Base-by-base conservation (phyloP, 108 stramenopile species). In the Pseudonitzschia multistriata region DNA sequence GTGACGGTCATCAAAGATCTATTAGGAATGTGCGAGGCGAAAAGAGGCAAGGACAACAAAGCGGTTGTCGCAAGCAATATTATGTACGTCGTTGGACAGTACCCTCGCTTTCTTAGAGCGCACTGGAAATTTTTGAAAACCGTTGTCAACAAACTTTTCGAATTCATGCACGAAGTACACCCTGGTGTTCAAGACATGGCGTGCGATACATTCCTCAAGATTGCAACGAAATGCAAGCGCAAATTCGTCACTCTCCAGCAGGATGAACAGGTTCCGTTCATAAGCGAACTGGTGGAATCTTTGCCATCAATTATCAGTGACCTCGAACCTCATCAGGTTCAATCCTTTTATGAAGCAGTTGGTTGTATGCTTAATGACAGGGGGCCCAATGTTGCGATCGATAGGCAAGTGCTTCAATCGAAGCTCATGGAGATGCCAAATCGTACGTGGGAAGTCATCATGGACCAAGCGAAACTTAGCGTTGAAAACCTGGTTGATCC, bases 111-210 rank as follows among this genome's bases (percentile, higher is more conserved):
- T 82, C 76, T 99, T 31, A 93, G 94, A 68, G 96, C 96, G 21
- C 99, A 99, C 74, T 99, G 99, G 99, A 99, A 98, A 83, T 99
- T 99, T 76, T 87, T 99, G 27, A 96, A 98, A 79, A 99, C 99
- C n/a, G 99, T 99, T 28, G 98, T 98, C 70, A 97, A 97, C 79
- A 99, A 99, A 83, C 87, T 99, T 22, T 99, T 99, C 78, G 98
- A 99, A 81, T 99, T 99, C 78, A 99, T 99, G 98, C 98, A 98
- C 76, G 99, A 99, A 73, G 62, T 74, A 21, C 99, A 99, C 74
- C 99, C 99, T 10, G 99, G 98, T 45, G 99, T 99, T 36, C 98
- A 99, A 77, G 99, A 99, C 77, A 99, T 99, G 99, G 99, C 99
- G 7, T 98, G 98, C 77, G 99, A 99, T 67, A 98, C 98, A 48